Percentiles rank a stretch among this genome's conserved stretches.
Evolutionary conservation across 345 rosid species (phyloP).

Genomic region (Gossypium bickii): DNA sequence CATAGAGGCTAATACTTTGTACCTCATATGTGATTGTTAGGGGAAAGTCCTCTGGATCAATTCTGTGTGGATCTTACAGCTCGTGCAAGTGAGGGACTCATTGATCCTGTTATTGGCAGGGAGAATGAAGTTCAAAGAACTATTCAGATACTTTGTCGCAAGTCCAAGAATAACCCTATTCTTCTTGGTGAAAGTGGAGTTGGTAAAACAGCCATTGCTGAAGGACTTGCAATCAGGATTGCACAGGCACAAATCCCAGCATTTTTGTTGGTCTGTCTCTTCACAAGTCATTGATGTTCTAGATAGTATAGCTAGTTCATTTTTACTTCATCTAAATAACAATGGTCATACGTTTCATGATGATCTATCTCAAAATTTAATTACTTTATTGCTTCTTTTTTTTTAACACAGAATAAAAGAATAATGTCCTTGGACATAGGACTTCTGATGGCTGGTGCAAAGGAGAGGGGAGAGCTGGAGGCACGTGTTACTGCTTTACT

Average conservation of each 20-base stretch:
- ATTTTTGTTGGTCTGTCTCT: conserved; percentile 63
- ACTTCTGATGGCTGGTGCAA: conserved; percentile 90
- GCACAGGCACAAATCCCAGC: conserved; percentile 69
- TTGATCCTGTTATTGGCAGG: conserved; percentile 95
- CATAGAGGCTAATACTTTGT: conserved; percentile 11
- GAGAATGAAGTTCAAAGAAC: conserved; percentile 76
- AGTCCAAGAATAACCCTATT: conserved; percentile 87
- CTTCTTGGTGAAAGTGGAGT: conserved; percentile 99
- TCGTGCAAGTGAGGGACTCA: conserved; percentile 73
- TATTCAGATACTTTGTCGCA: conserved; percentile 83
- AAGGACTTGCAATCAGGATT: conserved; percentile 79
- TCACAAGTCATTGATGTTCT: conserved; percentile 2
- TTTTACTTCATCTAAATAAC: conserved; percentile 7
- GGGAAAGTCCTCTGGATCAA: conserved; percentile 69
- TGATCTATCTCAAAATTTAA: conserved; percentile 16
- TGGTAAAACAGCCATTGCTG: conserved; percentile 98
- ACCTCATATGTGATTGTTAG: conserved; percentile 33
- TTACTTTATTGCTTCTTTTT: conserved; percentile 23
- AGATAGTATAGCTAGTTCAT: background rate
- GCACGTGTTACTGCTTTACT: conserved; percentile 80
- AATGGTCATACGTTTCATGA: conserved; percentile 6
- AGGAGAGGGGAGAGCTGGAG: conserved; percentile 97
- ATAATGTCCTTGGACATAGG: conserved; percentile 93
- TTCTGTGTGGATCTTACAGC: conserved; percentile 96
- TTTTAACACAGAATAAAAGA: conserved; percentile 54